Conservation (phyloP, 2,329 filamentous ascomycete genomes). For the Dryadomyces quercivorus region DNA sequence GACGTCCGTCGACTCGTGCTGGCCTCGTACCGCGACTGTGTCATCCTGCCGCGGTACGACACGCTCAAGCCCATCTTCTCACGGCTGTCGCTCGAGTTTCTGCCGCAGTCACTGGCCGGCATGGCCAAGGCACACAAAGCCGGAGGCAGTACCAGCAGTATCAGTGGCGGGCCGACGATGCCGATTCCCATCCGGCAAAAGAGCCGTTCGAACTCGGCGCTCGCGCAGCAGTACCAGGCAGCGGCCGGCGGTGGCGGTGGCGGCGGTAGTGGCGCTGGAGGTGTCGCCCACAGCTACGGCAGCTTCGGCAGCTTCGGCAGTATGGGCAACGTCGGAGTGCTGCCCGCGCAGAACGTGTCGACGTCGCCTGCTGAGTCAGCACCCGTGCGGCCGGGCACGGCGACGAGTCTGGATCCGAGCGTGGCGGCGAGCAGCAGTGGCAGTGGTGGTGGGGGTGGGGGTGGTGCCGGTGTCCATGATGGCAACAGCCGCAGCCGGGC, state of each 20-base stretch:
- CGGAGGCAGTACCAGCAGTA: not conserved
- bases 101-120: conserved; percentile 40
- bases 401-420: conserved; percentile 60
- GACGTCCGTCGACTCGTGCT: conserved; percentile 86
- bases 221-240: conserved; percentile 1
- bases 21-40: conserved; percentile 73
- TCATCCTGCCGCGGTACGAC: conserved; percentile 83
- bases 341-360: conserved; percentile 27
- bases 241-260: not conserved
- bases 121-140: conserved; percentile 19
- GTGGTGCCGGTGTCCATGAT: conserved; percentile 17
- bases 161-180: conserved; percentile 27
- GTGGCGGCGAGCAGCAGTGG: conserved; percentile 41
- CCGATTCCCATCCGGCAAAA: conserved; percentile 34
- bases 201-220: conserved; percentile 11
- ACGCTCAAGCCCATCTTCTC: conserved; percentile 83
- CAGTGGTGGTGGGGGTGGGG: conserved; percentile 20
- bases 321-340: not conserved
- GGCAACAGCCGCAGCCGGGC: conserved; percentile 59
- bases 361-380: conserved; percentile 36
- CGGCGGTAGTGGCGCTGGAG: not conserved
- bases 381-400: conserved; percentile 51
- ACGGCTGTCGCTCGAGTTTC: conserved; percentile 71
- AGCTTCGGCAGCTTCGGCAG: conserved; percentile 11
- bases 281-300: conserved; percentile 6